Evolutionary conservation across 129 eudicot genomes (phyloP), one percentile per base, ranked within the genome.

Genomic region (Helichrysum umbraculigerum): DNA sequence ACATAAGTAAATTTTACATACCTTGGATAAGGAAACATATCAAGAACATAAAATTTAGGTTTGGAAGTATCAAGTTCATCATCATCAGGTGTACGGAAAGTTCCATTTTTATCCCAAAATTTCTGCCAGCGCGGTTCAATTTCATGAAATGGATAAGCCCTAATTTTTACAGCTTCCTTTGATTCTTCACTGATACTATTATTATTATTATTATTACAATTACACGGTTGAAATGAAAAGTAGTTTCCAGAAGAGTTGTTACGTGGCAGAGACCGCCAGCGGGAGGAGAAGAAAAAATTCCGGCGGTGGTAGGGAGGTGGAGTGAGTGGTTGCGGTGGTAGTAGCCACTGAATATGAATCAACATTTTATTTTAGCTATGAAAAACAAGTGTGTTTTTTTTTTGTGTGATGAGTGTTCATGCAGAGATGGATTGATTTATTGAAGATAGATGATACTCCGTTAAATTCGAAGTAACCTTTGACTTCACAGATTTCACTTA

Each of bases 11-110:
- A 32, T 10, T 15, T 1, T 22, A 7, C 52, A 41, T 74, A 94
- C 98, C 97, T 91, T 47, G 98, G 97, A 79, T 91, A 91, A 77
- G 98, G 98, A 71, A 94, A 94, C 98, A 94, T 94, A 69, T 94
- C 98, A 47, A 94, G 97, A 75, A 91, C 97, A 62, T 94, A 94
- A 71, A 82, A 94, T 72, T 94, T 94, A 73, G 98, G 96, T 75
- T 91, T 94, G 20, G 93, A 84, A n/a, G 89, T 86, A 83, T 91
- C 98, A 83, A 91, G 56, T n/a, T 87, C 88, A 57, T 74, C 88
- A 57, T 74, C 83, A 81, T 91, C 97, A 3, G 96, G 97, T 5
- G 96, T 91, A 68, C 91, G 81, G 60, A 91, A 94, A 25, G 98
- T 94, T 68, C 82, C 82, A 78, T 91, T 87, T 11, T 87, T 84